These are phyloP conservation scores for Lichtheimia corymbifera DNA, from an alignment of 371 early-diverging fungal genomes.

Conservation along the genomic window DNA sequence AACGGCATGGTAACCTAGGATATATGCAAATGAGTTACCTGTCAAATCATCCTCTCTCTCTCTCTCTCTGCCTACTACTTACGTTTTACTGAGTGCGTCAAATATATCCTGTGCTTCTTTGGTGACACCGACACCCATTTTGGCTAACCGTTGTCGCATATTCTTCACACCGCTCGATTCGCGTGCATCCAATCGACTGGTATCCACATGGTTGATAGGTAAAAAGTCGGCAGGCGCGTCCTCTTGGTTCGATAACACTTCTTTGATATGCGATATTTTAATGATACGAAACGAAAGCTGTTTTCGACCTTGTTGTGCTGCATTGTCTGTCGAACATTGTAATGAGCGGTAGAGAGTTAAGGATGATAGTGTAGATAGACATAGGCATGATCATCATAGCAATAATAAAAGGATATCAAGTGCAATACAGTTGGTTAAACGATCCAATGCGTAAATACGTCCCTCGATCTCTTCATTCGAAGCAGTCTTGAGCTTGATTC, in stretches of 20 bases:
- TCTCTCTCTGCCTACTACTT: slow-evolving; percentile 21
- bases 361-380: slow-evolving; percentile 10
- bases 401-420: slow-evolving; percentile 61
- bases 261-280: slow-evolving; percentile 64
- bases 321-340: slow-evolving; percentile 17
- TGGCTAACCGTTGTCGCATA: slow-evolving; percentile 60
- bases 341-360: slow-evolving; percentile 21
- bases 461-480: slow-evolving; percentile 63
- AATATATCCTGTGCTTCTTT: slow-evolving; percentile 79
- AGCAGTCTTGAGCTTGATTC: slow-evolving; percentile 57
- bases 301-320: slow-evolving; percentile 21
- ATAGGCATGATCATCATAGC: not conserved
- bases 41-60: too few relatives aligned
- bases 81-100: slow-evolving; percentile 83
- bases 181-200: slow-evolving; percentile 62
- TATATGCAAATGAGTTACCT: not conserved
- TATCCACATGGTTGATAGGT: slow-evolving; percentile 38
- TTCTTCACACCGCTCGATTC: slow-evolving; percentile 61
- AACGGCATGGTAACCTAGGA: slow-evolving; percentile 76
- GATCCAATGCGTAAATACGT: slow-evolving; percentile 63
- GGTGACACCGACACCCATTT: slow-evolving; percentile 82
- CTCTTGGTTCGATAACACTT: slow-evolving; percentile 45
- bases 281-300: slow-evolving; percentile 53
- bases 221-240: slow-evolving; percentile 29
- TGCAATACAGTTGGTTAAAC: slow-evolving; percentile 62